Percentiles rank a stretch among this genome's conserved stretches.
These are phyloP conservation scores for Raddia distichophylla DNA, from an alignment of 176 grass and related monocot species.

Conservation along the genomic window DNA sequence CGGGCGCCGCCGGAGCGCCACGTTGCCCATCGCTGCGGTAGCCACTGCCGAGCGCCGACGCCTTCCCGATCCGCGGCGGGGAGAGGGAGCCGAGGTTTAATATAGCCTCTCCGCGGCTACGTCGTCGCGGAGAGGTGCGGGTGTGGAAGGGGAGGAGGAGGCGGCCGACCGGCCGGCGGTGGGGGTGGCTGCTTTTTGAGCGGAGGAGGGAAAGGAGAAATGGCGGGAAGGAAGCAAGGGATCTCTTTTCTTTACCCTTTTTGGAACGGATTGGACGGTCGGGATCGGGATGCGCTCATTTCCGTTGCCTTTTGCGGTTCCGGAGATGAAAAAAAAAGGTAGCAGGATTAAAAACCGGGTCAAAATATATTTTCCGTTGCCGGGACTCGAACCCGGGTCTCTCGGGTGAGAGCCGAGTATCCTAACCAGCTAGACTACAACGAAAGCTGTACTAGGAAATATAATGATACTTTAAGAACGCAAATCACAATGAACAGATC, in stretches of 20 bases:
- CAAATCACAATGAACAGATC: background rate
- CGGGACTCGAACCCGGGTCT: slow-evolving; percentile 76
- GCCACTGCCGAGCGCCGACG: background rate
- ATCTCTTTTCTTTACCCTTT: background rate
- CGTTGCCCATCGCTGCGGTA: slow-evolving; percentile 62
- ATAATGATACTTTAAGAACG: no score
- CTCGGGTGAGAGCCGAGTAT: slow-evolving; percentile 96
- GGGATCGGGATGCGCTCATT: background rate
- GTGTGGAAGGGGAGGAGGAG: slow-evolving; percentile 36
- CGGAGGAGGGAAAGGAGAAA: slow-evolving; percentile 36
- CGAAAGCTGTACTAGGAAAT: no score
- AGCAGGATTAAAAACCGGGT: no score
- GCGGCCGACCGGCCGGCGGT: background rate
- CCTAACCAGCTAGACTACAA: slow-evolving; percentile 98
- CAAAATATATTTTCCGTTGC: slow-evolving; percentile 48
- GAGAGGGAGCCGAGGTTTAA: background rate
- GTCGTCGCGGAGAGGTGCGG: background rate
- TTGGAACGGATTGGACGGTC: background rate
- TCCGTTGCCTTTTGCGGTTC: no score
- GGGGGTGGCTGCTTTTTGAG: slow-evolving; percentile 10
- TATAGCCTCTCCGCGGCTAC: slow-evolving; percentile 22
- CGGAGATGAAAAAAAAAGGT: no score
- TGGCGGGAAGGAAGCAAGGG: slow-evolving; percentile 37
- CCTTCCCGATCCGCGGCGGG: background rate
- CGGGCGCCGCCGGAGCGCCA: slow-evolving; percentile 2